Percentiles rank a stretch among this genome's conserved stretches.
Evolutionary conservation across 768 basidiomycete genomes (phyloP).

Genomic region (Leccinum longicurvipes): DNA sequence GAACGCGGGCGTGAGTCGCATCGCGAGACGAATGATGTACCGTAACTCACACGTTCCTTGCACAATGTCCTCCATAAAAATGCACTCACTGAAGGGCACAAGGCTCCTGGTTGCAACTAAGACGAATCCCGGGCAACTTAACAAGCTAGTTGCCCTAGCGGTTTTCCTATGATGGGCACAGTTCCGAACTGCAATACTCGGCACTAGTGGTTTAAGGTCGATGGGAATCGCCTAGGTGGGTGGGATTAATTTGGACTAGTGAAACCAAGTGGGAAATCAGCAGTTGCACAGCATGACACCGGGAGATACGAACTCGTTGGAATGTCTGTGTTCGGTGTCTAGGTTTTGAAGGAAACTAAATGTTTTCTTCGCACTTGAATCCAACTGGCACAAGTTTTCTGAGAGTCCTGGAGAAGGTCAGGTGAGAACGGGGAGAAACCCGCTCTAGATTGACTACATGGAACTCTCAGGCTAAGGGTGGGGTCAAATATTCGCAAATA

Average conservation of each 20-base stretch:
- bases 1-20: not conserved
- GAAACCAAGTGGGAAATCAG: not conserved
- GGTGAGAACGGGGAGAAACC: not conserved
- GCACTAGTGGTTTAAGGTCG: not conserved
- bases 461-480: no score
- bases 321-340: not conserved
- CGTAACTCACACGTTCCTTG: constrained; percentile 11
- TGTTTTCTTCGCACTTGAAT: not conserved
- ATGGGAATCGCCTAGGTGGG: not conserved
- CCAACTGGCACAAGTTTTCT: not conserved
- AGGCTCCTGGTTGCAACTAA: not conserved
- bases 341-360: not conserved
- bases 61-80: constrained; percentile 9
- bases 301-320: not conserved
- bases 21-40: not conserved
- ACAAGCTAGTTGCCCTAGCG: not conserved
- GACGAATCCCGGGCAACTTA: not conserved
- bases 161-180: not conserved
- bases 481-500: no score
- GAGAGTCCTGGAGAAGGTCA: not conserved
- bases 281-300: not conserved
- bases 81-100: not conserved
- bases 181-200: not conserved
- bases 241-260: not conserved
- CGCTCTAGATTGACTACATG: no score